phyloP scores from a whole-genome alignment of 129 eudicot species.

The Rutidosis leptorrhynchoides region DNA sequence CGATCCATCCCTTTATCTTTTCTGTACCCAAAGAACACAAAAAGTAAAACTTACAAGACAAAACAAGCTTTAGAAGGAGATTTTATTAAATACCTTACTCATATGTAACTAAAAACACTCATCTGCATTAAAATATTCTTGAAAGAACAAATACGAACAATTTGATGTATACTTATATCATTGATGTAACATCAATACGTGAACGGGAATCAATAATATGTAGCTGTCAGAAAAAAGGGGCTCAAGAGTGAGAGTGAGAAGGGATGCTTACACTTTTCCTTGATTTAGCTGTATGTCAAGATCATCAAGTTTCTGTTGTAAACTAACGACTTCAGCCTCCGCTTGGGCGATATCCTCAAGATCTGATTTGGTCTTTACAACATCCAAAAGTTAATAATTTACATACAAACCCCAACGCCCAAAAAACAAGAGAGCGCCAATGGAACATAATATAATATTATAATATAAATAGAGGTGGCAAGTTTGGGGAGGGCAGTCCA shows the following conservation, averaged over 20 bases:
- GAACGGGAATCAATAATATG: neutral
- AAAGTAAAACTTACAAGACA: conserved; percentile 7
- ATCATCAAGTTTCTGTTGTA: conserved; percentile 66
- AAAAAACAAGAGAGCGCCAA: neutral
- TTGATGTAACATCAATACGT: conserved; percentile 6
- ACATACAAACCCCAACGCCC: conserved; percentile 9
- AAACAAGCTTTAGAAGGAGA: conserved; percentile 5
- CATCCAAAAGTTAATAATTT: conserved; percentile 35
- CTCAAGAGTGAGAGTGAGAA: neutral
- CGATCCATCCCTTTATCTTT: conserved; percentile 51
- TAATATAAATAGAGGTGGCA: conserved; percentile 10
- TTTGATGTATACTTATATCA: neutral
- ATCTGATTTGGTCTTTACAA: conserved; percentile 53
- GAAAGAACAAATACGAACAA: neutral
- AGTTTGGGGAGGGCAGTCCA: neutral
- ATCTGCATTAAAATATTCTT: neutral
- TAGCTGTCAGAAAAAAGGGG: neutral
- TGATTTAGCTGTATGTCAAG: conserved; percentile 46
- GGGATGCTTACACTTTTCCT: conserved; percentile 49
- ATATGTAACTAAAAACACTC: neutral
- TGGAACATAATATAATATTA: neutral
- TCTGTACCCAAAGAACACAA: conserved; percentile 44
- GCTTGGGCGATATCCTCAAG: conserved; percentile 55
- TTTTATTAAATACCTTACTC: neutral
- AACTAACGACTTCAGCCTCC: conserved; percentile 50